A percentile compares a stretch with the other conserved stretches of the same genome.
phyloP scores from a whole-genome alignment of 768 basidiomycete species.

The Zangia roseola region DNA sequence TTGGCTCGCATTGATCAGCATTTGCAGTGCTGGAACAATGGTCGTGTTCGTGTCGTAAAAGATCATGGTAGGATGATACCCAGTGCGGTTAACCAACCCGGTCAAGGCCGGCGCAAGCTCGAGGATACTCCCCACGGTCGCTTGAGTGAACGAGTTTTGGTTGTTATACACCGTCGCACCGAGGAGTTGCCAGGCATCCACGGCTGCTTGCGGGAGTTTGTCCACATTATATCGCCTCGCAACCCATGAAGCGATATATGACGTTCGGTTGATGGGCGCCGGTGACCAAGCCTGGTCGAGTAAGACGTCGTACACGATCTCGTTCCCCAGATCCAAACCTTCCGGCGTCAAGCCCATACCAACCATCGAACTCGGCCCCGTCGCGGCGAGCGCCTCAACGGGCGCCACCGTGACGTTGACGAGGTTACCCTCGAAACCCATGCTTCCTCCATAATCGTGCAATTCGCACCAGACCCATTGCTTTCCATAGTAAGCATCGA shows the following conservation, averaged over 20 bases:
- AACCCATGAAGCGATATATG: constrained; percentile 35
- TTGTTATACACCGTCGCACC: constrained; percentile 41
- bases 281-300: constrained; percentile 43
- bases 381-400: constrained; percentile 28
- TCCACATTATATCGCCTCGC: constrained; percentile 35
- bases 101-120: constrained; percentile 35
- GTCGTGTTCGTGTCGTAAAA: constrained; percentile 46
- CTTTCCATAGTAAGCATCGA: constrained; percentile 39
- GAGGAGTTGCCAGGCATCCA: constrained; percentile 38
- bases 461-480: constrained; percentile 43
- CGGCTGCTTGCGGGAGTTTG: constrained; percentile 22
- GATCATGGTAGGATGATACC: constrained; percentile 33
- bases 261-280: constrained; percentile 29
- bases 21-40: constrained; percentile 75
- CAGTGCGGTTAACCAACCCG: constrained; percentile 34
- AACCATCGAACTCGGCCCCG: constrained; percentile 33
- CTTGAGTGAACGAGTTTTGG: constrained; percentile 31
- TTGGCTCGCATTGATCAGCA: constrained; percentile 46
- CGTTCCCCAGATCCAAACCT: constrained; percentile 40
- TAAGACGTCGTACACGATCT: constrained; percentile 41
- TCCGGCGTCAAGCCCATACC: constrained; percentile 41
- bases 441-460: constrained; percentile 39
- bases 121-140: constrained; percentile 37
- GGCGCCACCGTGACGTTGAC: constrained; percentile 34
- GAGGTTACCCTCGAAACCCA: constrained; percentile 40